A percentile compares a stretch with the other conserved stretches of the same genome.
Evolutionary conservation across 225 moss, liverwort and hornwort species (phyloP).

Genomic region (Sphagnum tenellum): DNA sequence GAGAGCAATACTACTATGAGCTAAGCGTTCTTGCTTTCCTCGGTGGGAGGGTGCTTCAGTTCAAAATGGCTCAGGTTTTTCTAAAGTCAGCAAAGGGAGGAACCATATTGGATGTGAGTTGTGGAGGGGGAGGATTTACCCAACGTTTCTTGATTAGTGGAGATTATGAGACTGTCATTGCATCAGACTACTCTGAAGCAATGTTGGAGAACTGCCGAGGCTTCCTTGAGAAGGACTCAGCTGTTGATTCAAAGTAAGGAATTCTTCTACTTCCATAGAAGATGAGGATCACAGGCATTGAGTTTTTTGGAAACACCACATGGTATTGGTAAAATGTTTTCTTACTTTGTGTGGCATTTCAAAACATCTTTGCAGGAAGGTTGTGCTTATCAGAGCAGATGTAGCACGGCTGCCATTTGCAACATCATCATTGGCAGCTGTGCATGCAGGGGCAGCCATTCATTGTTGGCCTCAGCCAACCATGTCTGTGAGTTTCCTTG

Average conservation of each 20-base stretch:
- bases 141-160: constrained; percentile 19
- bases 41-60: neutral
- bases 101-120: constrained; percentile 31
- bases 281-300: too few relatives aligned
- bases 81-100: constrained; percentile 22
- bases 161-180: constrained; percentile 24
- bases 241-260: constrained; percentile 20
- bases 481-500: constrained; percentile 11
- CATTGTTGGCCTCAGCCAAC: constrained; percentile 31
- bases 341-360: neutral
- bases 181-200: constrained; percentile 26
- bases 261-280: too few relatives aligned
- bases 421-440: constrained; percentile 25
- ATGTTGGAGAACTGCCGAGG: constrained; percentile 40
- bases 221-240: constrained; percentile 18
- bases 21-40: neutral
- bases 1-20: neutral
- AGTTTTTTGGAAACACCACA: too few relatives aligned
- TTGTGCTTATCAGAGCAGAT: constrained; percentile 31
- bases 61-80: constrained; percentile 17
- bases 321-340: too few relatives aligned
- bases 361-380: constrained; percentile 12
- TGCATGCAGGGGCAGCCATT: constrained; percentile 31
- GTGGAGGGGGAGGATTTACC: constrained; percentile 32
- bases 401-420: constrained; percentile 28